Evolutionary conservation across 169 alveolate species (phyloP), one percentile per base, ranked within the genome.

Genomic region (Fabrea salina): DNA sequence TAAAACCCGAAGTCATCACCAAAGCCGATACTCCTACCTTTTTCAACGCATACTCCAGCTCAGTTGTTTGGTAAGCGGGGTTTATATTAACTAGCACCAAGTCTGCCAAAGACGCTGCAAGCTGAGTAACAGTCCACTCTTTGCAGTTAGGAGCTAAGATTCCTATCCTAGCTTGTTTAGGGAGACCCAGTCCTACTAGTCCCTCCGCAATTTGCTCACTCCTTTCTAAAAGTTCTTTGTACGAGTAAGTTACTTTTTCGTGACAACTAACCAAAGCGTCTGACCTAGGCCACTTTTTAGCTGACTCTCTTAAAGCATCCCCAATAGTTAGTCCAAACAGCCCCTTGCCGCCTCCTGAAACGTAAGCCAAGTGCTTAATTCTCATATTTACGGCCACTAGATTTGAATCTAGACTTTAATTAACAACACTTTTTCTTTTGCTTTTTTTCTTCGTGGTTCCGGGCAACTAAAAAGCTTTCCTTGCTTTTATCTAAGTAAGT

Each of bases 91-190:
- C 95, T 33, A 90, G 75, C 22, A 90, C 87, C 39, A 90, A 61
- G 51, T 90, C 92, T 16, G 93, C 93, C 51, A 81, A 59, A 4
- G 95, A 61, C 16, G 93, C 92, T 6, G 93, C 93, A 54, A 67
- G 81, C 72, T 86, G 71, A 27, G 83, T 82, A 1, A 90, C 35
- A 1, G 77, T 41, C 90, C 95, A 90, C 58, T 90, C 95, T n/a
- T 78, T 72, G 41, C 82, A 75, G 59, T 90, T 90, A 4, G 88
- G 87, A 32, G 93, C 58, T 57, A 82, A 90, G 4, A 90, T 87
- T 11, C 93, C 93, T 22, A 90, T 67, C 67, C 93, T 50, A 66
- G 88, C 90, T 13, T 86, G 89, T 33, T 66, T 84, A 6, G 88
- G 47, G 1, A 90, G 72, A 32, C 93, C 95, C 43, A 90, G 47